phyloP scores from a whole-genome alignment of 2,329 filamentous ascomycete species.

The Cladosporium sp. region DNA sequence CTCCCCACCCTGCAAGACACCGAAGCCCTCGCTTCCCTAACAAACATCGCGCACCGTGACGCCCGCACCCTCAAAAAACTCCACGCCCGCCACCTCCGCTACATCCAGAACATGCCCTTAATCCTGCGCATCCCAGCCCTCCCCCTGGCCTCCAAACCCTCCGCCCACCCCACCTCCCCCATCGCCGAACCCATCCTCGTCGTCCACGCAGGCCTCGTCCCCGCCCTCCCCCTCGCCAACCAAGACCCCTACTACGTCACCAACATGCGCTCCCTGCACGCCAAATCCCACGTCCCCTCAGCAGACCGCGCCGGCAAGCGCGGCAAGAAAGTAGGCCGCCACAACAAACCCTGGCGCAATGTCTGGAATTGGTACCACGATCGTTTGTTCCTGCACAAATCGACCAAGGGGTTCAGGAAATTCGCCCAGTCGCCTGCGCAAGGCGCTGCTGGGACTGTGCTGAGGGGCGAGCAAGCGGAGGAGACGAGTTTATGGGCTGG shows the following conservation, averaged over 20 bases:
- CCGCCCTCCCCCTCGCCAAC: conserved; percentile 62
- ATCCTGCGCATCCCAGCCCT: conserved; percentile 33
- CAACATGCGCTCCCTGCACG: conserved; percentile 81
- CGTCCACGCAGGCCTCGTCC: conserved; percentile 82
- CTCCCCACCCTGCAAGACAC: background rate
- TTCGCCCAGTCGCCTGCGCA: background rate
- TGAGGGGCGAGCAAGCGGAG: background rate
- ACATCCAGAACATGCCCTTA: conserved; percentile 31
- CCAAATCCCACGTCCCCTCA: conserved; percentile 55
- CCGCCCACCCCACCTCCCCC: conserved; percentile 48
- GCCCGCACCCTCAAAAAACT: conserved; percentile 24
- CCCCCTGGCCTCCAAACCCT: conserved; percentile 20
- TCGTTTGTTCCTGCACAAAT: conserved; percentile 21
- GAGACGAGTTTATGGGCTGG: background rate
- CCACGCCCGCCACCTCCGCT: conserved; percentile 27
- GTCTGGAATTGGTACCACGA: conserved; percentile 33
- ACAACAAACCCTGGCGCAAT: conserved; percentile 26
- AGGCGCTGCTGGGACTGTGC: background rate
- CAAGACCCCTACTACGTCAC: conserved; percentile 79
- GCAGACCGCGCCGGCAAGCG: conserved; percentile 25
- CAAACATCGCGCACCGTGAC: conserved; percentile 21
- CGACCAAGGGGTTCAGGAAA: conserved; percentile 7
- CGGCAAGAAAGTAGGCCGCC: conserved; percentile 20
- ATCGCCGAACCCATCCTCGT: conserved; percentile 58
- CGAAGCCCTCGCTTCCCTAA: conserved; percentile 8